These are phyloP conservation scores for Lepidium africanum DNA, from an alignment of 345 rosid species.

Conservation along the genomic window DNA sequence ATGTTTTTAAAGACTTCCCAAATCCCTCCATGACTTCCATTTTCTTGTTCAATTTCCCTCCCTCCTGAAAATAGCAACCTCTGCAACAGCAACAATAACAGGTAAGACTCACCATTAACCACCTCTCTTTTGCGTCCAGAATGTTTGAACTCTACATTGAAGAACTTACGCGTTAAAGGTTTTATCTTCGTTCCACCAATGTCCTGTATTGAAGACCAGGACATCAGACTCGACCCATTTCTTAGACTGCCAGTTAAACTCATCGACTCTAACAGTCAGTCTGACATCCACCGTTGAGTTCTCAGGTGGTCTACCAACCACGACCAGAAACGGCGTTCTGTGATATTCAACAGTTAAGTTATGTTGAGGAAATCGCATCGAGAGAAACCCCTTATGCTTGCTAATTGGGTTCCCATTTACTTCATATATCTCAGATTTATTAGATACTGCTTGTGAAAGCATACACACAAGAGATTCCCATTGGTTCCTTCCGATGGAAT, in stretches of 20 bases:
- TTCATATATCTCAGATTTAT: slow-evolving; percentile 57
- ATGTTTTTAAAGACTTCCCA: slow-evolving; percentile 52
- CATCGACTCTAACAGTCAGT: slow-evolving; percentile 49
- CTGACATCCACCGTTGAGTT: slow-evolving; percentile 36
- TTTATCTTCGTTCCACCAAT: slow-evolving; percentile 83
- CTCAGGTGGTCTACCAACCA: slow-evolving; percentile 49
- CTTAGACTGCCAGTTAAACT: slow-evolving; percentile 54
- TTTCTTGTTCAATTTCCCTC: slow-evolving; percentile 45
- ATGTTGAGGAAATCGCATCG: slow-evolving; percentile 58
- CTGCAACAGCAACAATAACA: slow-evolving; percentile 27
- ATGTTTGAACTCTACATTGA: neutral
- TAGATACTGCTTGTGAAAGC: slow-evolving; percentile 50
- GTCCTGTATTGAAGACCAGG: slow-evolving; percentile 64
- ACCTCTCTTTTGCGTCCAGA: neutral
- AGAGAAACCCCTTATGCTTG: slow-evolving; percentile 85
- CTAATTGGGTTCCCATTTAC: slow-evolving; percentile 56
- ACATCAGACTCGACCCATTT: slow-evolving; percentile 67
- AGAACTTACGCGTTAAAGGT: slow-evolving; percentile 36
- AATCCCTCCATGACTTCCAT: slow-evolving; percentile 66
- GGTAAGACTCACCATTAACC: neutral
- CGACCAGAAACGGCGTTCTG: slow-evolving; percentile 64
- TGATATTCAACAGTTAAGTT: slow-evolving; percentile 71
- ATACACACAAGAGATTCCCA: slow-evolving; percentile 88
- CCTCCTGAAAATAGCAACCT: slow-evolving; percentile 65
- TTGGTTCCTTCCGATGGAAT: slow-evolving; percentile 86